These are phyloP conservation scores for Leishmania turanica DNA, from an alignment of 208 protist species.

Conservation along the genomic window DNA sequence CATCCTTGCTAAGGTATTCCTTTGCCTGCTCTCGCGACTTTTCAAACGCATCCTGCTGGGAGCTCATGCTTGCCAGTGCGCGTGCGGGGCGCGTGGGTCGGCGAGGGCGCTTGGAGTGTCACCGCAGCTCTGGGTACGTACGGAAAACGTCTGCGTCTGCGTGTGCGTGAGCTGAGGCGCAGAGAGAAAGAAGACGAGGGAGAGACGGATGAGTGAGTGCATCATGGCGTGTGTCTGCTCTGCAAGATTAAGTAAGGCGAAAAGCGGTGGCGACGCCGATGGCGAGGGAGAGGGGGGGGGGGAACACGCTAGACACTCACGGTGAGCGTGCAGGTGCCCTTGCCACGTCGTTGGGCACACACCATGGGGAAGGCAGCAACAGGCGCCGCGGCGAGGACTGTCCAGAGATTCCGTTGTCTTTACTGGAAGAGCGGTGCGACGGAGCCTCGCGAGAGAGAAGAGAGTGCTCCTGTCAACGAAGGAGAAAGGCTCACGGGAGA, in stretches of 20 bases:
- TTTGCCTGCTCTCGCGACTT: slow-evolving; percentile 42
- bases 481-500: background rate
- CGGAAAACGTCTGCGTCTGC: background rate
- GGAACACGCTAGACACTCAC: background rate
- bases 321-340: background rate
- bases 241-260: background rate
- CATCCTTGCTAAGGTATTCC: slow-evolving; percentile 69
- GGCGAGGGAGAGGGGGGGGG: background rate
- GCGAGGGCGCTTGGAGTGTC: background rate
- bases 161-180: background rate
- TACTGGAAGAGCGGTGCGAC: too few species aligned
- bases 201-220: background rate
- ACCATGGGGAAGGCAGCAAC: background rate
- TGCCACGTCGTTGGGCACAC: too few species aligned
- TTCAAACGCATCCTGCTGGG: slow-evolving; percentile 12
- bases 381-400: background rate
- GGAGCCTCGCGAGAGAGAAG: too few species aligned
- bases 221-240: too few species aligned
- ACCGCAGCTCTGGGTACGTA: background rate
- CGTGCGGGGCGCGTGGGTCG: background rate
- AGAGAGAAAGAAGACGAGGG: background rate
- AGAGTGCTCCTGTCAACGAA: background rate
- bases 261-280: background rate
- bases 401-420: too few species aligned
- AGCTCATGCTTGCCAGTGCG: background rate